Evolutionary conservation across 2,329 filamentous ascomycete species (phyloP).

Genomic region (Fusarium sp.): DNA sequence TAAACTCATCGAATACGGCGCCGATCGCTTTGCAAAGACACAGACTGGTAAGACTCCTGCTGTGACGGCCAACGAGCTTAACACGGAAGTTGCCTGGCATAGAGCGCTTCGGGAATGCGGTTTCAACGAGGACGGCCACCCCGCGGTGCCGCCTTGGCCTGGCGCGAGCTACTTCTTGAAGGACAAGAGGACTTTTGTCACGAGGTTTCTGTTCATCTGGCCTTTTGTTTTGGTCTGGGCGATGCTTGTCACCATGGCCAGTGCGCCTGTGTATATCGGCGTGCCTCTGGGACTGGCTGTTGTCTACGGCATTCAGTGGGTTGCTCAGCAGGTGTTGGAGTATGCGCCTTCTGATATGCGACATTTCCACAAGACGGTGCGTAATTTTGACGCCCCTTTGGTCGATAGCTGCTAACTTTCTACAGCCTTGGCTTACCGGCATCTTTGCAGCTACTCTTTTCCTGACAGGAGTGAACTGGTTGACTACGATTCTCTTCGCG

Average conservation of each 20-base stretch:
- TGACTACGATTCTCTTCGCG: slow-evolving; percentile 67
- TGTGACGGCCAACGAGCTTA: slow-evolving; percentile 88
- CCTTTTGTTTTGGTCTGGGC: slow-evolving; percentile 81
- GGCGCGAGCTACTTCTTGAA: slow-evolving; percentile 77
- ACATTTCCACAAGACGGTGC: slow-evolving; percentile 86
- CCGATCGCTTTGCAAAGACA: slow-evolving; percentile 91
- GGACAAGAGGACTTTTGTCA: slow-evolving; percentile 81
- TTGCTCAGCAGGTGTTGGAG: slow-evolving; percentile 79
- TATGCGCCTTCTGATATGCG: slow-evolving; percentile 91
- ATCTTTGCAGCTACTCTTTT: slow-evolving; percentile 92
- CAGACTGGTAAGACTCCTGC: slow-evolving; percentile 90
- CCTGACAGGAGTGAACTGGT: slow-evolving; percentile 80
- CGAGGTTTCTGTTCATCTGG: slow-evolving; percentile 89
- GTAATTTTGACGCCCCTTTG: slow-evolving; percentile 45
- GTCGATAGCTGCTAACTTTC: slow-evolving; percentile 13
- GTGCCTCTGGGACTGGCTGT: slow-evolving; percentile 76
- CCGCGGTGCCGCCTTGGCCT: slow-evolving; percentile 76
- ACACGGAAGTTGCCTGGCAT: slow-evolving; percentile 83
- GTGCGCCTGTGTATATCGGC: slow-evolving; percentile 78
- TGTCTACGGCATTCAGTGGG: slow-evolving; percentile 78
- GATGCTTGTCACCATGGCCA: slow-evolving; percentile 76
- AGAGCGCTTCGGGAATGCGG: slow-evolving; percentile 85
- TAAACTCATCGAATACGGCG: slow-evolving; percentile 94
- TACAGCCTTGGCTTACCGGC: slow-evolving; percentile 87
- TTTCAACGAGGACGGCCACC: slow-evolving; percentile 81